Evolutionary conservation across 306 rosid species (phyloP), one percentile per base, ranked within the genome.

Genomic region (Heteromeles arbutifolia): DNA sequence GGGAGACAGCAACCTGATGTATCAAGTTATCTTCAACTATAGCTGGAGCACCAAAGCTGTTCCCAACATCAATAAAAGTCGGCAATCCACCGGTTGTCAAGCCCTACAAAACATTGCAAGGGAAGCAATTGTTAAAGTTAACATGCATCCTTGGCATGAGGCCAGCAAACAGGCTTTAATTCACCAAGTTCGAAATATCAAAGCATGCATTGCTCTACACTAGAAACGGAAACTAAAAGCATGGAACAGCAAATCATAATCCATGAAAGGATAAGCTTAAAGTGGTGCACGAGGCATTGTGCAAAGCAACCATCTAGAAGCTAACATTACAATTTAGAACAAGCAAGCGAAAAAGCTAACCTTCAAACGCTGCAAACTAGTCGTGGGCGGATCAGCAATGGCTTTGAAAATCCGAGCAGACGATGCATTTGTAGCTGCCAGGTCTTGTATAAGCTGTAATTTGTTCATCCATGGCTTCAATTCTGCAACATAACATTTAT

Each of bases 321-420:
- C 44, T 29, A 28, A 14, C 25, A 28, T 48, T 31, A 6, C 64
- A 31, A 71, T 61, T 29, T 15, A 31, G 22, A 29, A 64, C 8
- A 71, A 28, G 21, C 4, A 28, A 69, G 63, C 44, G 43, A 15
- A 81, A 21, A 75, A 76, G 25, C 31, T 39, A 25, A 92, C 99
- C 96, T 95, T 95, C 91, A 95, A 87, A 54, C 99, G 97, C 84
- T 92, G 97, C 90, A 90, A 86, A 85, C 97, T 95, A 0, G 99
- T 95, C 21, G 97, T 95, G 22, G 97, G 99, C 48, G 99, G 99
- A 84, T 95, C 99, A 54, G 99, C 99, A 84, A 95, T 82, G 75
- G 99, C 97, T 82, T 89, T 95, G 84, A 95, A 95, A 75, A 95
- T 95, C 84, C 62, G 87, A 24, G 97, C 93, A 0, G 93, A 86